Evolutionary conservation across 306 rosid species (phyloP).

Genomic region (Vigna hirtella): DNA sequence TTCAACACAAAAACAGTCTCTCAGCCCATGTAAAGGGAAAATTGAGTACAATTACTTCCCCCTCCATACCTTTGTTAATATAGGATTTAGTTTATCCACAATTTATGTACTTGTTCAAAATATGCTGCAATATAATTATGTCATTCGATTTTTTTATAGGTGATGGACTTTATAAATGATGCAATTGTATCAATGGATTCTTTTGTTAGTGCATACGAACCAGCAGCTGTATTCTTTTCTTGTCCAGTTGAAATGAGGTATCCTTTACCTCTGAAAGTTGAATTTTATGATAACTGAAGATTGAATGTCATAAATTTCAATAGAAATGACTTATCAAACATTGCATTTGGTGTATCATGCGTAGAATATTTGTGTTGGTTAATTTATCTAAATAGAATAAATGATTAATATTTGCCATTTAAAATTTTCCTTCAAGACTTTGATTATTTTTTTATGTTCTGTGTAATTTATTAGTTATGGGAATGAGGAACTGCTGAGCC

Average conservation of each 20-base stretch:
- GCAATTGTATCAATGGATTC: constrained; percentile 86
- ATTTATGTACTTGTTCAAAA: constrained; percentile 35
- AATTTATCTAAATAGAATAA: constrained; percentile 12
- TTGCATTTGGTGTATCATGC: constrained; percentile 22
- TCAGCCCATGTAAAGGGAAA: no score
- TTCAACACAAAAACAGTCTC: no score
- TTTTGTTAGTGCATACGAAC: constrained; percentile 67
- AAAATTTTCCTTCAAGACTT: not conserved
- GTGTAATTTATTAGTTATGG: constrained; percentile 66
- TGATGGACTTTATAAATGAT: constrained; percentile 94
- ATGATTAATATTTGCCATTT: constrained; percentile 6
- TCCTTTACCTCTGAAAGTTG: constrained; percentile 24
- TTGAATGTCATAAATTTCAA: constrained; percentile 31
- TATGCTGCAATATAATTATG: constrained; percentile 38
- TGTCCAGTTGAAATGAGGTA: constrained; percentile 87
- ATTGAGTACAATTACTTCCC: not conserved
- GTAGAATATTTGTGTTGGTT: constrained; percentile 23
- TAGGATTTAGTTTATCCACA: constrained; percentile 28
- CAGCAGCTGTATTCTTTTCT: constrained; percentile 78
- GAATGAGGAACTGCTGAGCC: constrained; percentile 75
- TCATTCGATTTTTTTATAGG: constrained; percentile 56
- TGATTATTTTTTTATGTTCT: constrained; percentile 32
- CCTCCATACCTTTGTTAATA: not conserved
- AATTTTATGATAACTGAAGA: constrained; percentile 19
- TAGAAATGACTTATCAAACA: constrained; percentile 19